phyloP scores from a whole-genome alignment of 768 basidiomycete genomes.

The Rhizopogon rudus region DNA sequence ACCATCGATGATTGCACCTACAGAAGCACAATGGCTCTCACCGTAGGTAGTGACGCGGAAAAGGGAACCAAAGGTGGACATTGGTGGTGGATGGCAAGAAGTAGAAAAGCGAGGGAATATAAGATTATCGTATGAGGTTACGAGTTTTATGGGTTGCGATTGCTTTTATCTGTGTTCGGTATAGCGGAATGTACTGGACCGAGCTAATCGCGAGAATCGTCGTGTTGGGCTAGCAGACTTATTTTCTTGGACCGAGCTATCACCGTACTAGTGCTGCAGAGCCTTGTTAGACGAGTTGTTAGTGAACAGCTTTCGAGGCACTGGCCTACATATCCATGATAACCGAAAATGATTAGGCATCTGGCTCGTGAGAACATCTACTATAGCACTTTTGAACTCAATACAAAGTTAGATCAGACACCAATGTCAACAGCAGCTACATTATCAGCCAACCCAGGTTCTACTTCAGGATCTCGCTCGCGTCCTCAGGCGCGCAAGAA shows the following conservation, averaged over 20 bases:
- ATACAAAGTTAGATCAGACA: background rate
- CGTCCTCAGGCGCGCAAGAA: constrained; percentile 62
- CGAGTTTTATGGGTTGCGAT: constrained; percentile 3
- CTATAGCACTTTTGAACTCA: background rate
- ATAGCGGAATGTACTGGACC: constrained; percentile 17
- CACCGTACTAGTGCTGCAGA: background rate
- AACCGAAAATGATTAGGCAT: background rate
- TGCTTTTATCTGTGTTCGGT: constrained; percentile 8
- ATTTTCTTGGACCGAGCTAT: background rate
- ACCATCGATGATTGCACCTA: constrained; percentile 96
- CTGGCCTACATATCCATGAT: background rate
- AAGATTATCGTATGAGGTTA: background rate
- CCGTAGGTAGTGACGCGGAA: constrained; percentile 98
- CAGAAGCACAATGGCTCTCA: constrained; percentile 95
- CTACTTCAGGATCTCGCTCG: constrained; percentile 48
- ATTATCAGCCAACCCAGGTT: constrained; percentile 7
- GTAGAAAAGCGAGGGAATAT: constrained; percentile 9
- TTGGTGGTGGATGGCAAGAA: constrained; percentile 24
- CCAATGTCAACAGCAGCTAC: constrained; percentile 10
- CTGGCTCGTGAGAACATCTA: constrained; percentile 1
- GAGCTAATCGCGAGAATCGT: constrained; percentile 10
- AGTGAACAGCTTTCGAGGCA: constrained; percentile 1
- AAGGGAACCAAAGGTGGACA: constrained; percentile 91
- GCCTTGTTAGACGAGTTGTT: constrained; percentile 1
- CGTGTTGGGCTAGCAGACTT: background rate